phyloP scores from a whole-genome alignment of 1,284 basidiomycete species.

The Puccinia novopanici region DNA sequence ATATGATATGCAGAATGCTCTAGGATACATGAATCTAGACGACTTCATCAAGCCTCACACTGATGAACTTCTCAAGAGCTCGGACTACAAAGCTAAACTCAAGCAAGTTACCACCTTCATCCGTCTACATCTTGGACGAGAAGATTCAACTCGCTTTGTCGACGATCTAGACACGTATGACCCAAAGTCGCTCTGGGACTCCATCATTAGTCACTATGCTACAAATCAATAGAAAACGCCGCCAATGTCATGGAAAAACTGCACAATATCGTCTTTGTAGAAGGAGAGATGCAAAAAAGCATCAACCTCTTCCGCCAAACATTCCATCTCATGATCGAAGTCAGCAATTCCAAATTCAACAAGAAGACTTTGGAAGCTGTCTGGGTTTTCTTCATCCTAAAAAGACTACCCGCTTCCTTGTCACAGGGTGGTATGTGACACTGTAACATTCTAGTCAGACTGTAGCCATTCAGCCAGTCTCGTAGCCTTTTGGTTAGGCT shows the following conservation, averaged over 20 bases:
- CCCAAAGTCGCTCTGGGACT: not conserved
- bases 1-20: not conserved
- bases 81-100: not conserved
- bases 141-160: not conserved
- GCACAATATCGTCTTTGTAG: not conserved
- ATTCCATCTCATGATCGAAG: not conserved
- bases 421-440: too few relatives aligned
- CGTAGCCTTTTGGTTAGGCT: too few relatives aligned
- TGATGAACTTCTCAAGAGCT: rapidly evolving
- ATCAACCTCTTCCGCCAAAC: not conserved
- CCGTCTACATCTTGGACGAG: not conserved
- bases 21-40: not conserved
- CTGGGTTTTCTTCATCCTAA: conserved; percentile 3
- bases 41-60: not conserved
- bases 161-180: not conserved
- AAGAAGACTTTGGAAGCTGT: not conserved
- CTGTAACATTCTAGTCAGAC: too few relatives aligned
- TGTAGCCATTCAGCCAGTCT: too few relatives aligned
- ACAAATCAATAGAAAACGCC: not conserved
- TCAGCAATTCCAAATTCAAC: not conserved
- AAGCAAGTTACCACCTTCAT: not conserved
- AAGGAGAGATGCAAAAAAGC: not conserved
- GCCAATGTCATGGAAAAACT: not conserved
- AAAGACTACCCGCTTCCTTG: not conserved
- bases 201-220: not conserved